Percentiles rank a stretch among this genome's conserved stretches.
phyloP scores from a whole-genome alignment of 2,329 filamentous ascomycete genomes.

The Sporothrix globosa region DNA sequence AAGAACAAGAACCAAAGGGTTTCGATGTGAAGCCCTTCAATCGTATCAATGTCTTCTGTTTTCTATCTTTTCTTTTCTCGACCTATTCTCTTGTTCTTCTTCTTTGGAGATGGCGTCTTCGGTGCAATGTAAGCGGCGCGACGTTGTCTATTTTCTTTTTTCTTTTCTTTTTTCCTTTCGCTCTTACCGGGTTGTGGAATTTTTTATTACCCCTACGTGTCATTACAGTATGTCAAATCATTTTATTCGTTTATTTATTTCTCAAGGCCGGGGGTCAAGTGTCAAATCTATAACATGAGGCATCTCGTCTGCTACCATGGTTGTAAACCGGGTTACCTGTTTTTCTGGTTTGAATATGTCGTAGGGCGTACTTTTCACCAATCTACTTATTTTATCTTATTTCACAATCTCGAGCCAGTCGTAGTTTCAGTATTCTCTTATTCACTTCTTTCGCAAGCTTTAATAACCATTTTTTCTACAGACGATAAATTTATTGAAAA shows the following conservation, averaged over 20 bases:
- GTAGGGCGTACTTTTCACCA: constrained; percentile 16
- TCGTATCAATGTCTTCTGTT: neutral
- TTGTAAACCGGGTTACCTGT: no score
- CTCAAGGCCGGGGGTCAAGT: neutral
- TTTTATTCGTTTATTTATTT: constrained; percentile 1
- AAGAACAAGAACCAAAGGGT: neutral
- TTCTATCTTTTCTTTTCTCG: neutral
- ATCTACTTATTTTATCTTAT: neutral
- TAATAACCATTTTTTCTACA: no score
- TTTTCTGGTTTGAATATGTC: neutral
- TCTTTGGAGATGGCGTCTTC: constrained; percentile 10
- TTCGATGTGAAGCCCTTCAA: neutral
- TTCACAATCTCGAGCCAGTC: neutral
- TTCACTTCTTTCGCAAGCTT: neutral
- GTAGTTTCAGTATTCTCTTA: neutral
- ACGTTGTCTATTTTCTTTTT: neutral
- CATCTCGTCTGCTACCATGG: constrained; percentile 12
- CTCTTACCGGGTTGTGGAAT: neutral
- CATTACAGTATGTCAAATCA: neutral
- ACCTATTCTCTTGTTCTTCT: neutral
- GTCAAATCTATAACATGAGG: neutral
- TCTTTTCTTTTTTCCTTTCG: neutral
- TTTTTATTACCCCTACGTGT: constrained; percentile 25
- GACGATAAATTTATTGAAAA: no score
- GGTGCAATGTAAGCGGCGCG: neutral